Base-by-base conservation (phyloP, 2,329 filamentous ascomycete genomes). In the Xylariales sp. region DNA sequence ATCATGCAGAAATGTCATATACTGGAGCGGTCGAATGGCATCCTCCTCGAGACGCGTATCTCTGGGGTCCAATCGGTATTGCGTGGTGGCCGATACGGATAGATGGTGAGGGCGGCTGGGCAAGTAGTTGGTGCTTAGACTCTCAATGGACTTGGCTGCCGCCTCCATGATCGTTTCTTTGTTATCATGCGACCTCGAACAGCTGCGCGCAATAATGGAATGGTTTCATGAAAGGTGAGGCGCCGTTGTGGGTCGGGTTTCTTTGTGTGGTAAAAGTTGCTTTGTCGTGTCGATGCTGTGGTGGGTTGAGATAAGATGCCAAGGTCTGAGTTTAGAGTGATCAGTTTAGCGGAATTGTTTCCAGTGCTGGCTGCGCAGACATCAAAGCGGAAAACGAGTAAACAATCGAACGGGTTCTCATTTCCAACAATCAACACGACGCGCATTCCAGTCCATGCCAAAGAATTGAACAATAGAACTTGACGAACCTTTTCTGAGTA, bases 1-100 rank as follows among this genome's bases (percentile, higher is more conserved):
- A 51, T 78, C 73, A 45, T 73, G 76, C 36, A 79, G 56, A 44
- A 76, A 71, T 18, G 76, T 80, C 49, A 69, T 70, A 61, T 79
- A 80, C 53, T 80, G 75, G 6, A 80, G 64, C 16, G 65, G 68
- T 46, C 64, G 64, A 44, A 63, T 62, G 34, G 71, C 65, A 60
- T 72, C 72, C 61, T 75, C 71, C 56, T 75, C 71, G 50, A 64
- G 57, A 44, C 58, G 55, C 47, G 62, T 61, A 29, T 59, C 52
- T 46, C 65, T 60, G 51, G 60, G 56, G 31, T 66, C 65, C 39
- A 67, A 61, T 43, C 63, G 63, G 29, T 72, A 78, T 53, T 66
- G 72, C 57, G 64, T 64, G 49, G 71, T 67, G 37, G 70, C 56
- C 25, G 65, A 68, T 47, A 71, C 61, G 27, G 74, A 71, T 25